These are phyloP conservation scores for Vararia minispora DNA, from an alignment of 768 basidiomycete species.

Conservation along the genomic window DNA sequence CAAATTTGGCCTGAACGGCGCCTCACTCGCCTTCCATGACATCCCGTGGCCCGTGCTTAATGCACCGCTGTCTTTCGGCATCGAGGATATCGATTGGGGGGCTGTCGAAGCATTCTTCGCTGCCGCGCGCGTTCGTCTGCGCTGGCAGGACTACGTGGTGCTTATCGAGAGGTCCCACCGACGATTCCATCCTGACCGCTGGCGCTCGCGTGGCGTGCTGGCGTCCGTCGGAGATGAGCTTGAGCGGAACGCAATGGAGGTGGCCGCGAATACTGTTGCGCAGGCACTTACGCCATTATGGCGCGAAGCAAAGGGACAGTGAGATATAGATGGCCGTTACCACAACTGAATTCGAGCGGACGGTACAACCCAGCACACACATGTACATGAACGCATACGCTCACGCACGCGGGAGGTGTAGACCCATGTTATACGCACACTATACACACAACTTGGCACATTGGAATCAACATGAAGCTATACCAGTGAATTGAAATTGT, in stretches of 20 bases:
- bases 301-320: constrained; percentile 30
- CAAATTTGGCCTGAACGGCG: constrained; percentile 40
- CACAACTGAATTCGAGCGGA: constrained; percentile 1
- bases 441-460: too few relatives aligned
- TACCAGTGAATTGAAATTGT: too few relatives aligned
- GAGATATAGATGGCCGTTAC: constrained; percentile 15
- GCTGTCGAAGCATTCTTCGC: constrained; percentile 64
- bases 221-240: constrained; percentile 45
- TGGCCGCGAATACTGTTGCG: constrained; percentile 60
- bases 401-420: too few relatives aligned
- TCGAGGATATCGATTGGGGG: constrained; percentile 62
- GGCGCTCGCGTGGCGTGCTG: constrained; percentile 58
- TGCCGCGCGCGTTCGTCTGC: constrained; percentile 38
- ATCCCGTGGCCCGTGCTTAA: constrained; percentile 72
- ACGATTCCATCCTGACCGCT: constrained; percentile 73
- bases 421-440: too few relatives aligned
- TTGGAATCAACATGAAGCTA: too few relatives aligned
- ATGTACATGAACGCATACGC: too few relatives aligned
- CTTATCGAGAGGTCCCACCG: constrained; percentile 63
- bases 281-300: constrained; percentile 67
- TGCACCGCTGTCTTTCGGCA: constrained; percentile 36
- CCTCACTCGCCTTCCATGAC: constrained; percentile 45
- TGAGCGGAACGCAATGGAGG: constrained; percentile 49
- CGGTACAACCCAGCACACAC: too few relatives aligned
- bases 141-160: constrained; percentile 46